Evolutionary conservation across 2,329 filamentous ascomycete genomes (phyloP).

Genomic region (Cladosporium velox): DNA sequence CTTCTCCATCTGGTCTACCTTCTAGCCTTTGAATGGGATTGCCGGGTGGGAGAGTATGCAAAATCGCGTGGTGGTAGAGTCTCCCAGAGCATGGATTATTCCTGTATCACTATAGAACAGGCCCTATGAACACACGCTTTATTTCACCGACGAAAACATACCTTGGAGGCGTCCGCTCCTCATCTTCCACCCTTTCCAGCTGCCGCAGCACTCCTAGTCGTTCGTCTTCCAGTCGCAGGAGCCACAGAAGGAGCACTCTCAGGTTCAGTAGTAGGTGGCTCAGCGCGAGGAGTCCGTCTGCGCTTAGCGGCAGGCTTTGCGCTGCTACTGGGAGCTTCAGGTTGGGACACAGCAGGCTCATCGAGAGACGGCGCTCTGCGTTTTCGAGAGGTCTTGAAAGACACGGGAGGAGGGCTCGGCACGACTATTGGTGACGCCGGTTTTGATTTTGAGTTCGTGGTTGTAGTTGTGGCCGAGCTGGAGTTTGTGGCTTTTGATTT

Average conservation of each 20-base stretch:
- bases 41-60: too few relatives aligned
- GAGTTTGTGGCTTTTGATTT: not conserved
- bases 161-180: not conserved
- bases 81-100: not conserved
- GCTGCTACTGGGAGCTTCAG: not conserved
- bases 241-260: not conserved
- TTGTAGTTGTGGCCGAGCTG: not conserved
- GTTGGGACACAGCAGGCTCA: not conserved
- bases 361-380: constrained; percentile 10
- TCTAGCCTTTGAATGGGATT: too few relatives aligned
- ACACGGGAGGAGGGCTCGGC: not conserved
- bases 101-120: not conserved
- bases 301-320: constrained; percentile 13
- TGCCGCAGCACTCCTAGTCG: constrained; percentile 7
- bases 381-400: constrained; percentile 8
- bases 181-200: not conserved
- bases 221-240: not conserved
- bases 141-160: not conserved
- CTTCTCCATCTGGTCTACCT: too few relatives aligned
- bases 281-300: constrained; percentile 5
- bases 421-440: not conserved
- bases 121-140: not conserved
- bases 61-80: not conserved
- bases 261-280: not conserved
- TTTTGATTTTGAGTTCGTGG: not conserved